Percentiles rank a stretch among this genome's conserved stretches.
phyloP scores from a whole-genome alignment of 2,329 filamentous ascomycete species.

The Hypoxylon sp. region DNA sequence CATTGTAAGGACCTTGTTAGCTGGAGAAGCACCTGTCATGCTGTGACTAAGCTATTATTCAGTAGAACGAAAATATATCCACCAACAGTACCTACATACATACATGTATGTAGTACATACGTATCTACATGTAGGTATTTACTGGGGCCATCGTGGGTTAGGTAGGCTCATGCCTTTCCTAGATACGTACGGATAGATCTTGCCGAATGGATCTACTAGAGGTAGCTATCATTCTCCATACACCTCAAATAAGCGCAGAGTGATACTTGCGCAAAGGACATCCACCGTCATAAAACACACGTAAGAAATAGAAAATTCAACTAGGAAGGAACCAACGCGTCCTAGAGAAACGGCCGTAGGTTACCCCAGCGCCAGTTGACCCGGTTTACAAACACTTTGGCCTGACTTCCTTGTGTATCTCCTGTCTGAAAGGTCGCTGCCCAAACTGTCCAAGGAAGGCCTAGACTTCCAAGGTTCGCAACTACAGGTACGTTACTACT shows the following conservation, averaged over 20 bases:
- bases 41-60: neutral
- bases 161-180: neutral
- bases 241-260: neutral
- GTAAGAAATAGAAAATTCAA: neutral
- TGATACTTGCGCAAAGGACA: neutral
- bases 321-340: conserved; percentile 19
- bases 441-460: neutral
- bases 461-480: neutral
- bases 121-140: neutral
- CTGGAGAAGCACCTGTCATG: neutral
- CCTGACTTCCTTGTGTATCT: conserved; percentile 15
- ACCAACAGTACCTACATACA: no score
- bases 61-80: neutral
- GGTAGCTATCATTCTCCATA: neutral
- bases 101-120: no score
- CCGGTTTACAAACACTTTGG: neutral
- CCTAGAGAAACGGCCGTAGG: conserved; percentile 25
- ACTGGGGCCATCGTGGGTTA: neutral
- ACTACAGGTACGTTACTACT: conserved; percentile 17
- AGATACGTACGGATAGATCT: conserved; percentile 1
- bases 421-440: conserved; percentile 10
- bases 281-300: neutral
- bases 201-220: neutral
- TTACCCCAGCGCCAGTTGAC: conserved; percentile 4
- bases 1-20: no score